Percentiles rank a stretch among this genome's conserved stretches.
phyloP scores from a whole-genome alignment of 2,329 filamentous ascomycete genomes.

The Tolypocladium sp. region DNA sequence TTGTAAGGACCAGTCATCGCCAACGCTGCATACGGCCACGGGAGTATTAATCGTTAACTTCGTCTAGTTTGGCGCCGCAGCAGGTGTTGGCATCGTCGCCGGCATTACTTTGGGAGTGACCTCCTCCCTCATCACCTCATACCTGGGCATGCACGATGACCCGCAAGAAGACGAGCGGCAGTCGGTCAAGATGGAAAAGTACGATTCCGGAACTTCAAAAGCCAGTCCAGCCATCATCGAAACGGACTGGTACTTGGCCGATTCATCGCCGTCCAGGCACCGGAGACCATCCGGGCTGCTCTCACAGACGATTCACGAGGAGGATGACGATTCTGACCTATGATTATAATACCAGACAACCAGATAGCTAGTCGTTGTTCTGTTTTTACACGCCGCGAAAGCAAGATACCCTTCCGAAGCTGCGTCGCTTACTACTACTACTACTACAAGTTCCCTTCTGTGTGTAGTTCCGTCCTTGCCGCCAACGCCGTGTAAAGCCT shows the following conservation, averaged over 20 bases:
- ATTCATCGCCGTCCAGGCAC: conserved; percentile 25
- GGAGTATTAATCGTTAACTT: background rate
- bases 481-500: background rate
- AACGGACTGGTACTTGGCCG: conserved; percentile 28
- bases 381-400: conserved; percentile 1
- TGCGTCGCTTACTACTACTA: background rate
- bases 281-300: conserved; percentile 41
- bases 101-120: conserved; percentile 51
- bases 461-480: background rate
- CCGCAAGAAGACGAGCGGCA: conserved; percentile 4
- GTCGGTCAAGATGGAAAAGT: conserved; percentile 5
- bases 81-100: conserved; percentile 54
- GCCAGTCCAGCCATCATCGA: conserved; percentile 19
- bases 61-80: conserved; percentile 50
- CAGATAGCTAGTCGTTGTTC: background rate
- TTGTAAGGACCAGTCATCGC: conserved; percentile 19
- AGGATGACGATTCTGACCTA: conserved; percentile 56
- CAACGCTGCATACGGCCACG: background rate
- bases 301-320: conserved; percentile 61
- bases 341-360: conserved; percentile 3
- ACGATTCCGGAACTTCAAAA: background rate
- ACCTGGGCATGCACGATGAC: conserved; percentile 33
- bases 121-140: conserved; percentile 43
- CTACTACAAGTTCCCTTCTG: background rate
- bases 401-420: conserved; percentile 2